phyloP scores from a whole-genome alignment of 1,284 basidiomycete genomes.

The Ceratobasidium sp. region DNA sequence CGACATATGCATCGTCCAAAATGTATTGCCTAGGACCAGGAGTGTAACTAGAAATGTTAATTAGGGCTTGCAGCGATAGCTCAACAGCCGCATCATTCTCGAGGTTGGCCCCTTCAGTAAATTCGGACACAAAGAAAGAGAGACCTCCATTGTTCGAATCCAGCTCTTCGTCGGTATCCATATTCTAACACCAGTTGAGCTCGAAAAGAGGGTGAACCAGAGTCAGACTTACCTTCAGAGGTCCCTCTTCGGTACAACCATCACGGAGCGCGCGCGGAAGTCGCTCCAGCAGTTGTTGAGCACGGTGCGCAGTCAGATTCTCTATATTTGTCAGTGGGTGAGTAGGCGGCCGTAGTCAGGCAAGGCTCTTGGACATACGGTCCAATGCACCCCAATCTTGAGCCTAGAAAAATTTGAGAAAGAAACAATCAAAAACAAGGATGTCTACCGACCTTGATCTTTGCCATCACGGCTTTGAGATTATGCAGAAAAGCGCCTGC shows the following conservation, averaged over 20 bases:
- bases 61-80: background rate
- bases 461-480: slow-evolving; percentile 75
- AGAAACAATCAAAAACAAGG: background rate
- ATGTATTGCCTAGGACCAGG: background rate
- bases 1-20: background rate
- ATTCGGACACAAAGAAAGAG: slow-evolving; percentile 28
- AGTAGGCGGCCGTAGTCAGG: background rate
- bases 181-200: slow-evolving; percentile 20
- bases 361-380: slow-evolving; percentile 35
- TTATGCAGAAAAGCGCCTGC: slow-evolving; percentile 70
- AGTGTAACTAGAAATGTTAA: background rate
- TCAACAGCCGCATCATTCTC: slow-evolving; percentile 22
- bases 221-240: slow-evolving; percentile 16
- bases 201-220: background rate
- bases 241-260: slow-evolving; percentile 18
- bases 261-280: slow-evolving; percentile 13
- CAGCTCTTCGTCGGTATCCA: slow-evolving; percentile 45
- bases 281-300: slow-evolving; percentile 19
- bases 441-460: slow-evolving; percentile 63
- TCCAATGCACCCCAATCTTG: slow-evolving; percentile 47
- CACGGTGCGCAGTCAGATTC: slow-evolving; percentile 46
- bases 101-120: background rate
- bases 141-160: background rate
- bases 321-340: slow-evolving; percentile 24
- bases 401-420: background rate